phyloP scores from a whole-genome alignment of 2,329 filamentous ascomycete genomes.

The Calonectria pauciramosa region DNA sequence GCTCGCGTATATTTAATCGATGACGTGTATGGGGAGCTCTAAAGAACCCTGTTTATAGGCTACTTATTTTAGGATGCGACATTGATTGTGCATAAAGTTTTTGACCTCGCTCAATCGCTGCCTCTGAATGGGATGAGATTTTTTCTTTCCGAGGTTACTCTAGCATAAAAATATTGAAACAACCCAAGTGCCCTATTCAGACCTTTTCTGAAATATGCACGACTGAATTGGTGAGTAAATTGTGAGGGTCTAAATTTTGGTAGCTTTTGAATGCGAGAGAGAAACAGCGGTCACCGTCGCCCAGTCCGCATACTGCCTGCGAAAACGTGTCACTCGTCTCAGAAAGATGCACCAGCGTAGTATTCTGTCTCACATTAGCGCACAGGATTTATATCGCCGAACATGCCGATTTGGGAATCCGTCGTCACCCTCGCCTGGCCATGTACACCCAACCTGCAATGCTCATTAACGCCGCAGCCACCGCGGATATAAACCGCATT shows the following conservation, averaged over 20 bases:
- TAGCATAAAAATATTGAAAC: background rate
- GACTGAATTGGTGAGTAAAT: too few relatives aligned
- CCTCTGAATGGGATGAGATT: background rate
- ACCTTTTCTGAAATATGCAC: background rate
- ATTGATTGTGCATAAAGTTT: background rate
- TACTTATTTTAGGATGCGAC: background rate
- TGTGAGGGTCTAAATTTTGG: too few relatives aligned
- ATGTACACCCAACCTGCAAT: background rate
- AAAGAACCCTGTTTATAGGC: background rate
- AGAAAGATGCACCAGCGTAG: background rate
- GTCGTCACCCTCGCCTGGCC: background rate
- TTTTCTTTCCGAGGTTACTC: background rate
- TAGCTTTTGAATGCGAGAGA: background rate
- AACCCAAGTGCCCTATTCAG: background rate
- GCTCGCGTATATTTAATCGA: slow-evolving; percentile 48
- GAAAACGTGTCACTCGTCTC: background rate
- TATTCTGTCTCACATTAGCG: background rate
- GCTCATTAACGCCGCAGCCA: background rate
- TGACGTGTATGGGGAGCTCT: background rate
- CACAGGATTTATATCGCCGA: background rate
- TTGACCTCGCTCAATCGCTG: background rate
- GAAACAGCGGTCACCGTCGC: background rate
- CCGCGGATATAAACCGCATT: background rate
- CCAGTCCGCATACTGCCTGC: background rate
- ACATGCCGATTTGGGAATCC: background rate